Evolutionary conservation across 164 flowering plant species (phyloP).

Genomic region (Annona cherimola): DNA sequence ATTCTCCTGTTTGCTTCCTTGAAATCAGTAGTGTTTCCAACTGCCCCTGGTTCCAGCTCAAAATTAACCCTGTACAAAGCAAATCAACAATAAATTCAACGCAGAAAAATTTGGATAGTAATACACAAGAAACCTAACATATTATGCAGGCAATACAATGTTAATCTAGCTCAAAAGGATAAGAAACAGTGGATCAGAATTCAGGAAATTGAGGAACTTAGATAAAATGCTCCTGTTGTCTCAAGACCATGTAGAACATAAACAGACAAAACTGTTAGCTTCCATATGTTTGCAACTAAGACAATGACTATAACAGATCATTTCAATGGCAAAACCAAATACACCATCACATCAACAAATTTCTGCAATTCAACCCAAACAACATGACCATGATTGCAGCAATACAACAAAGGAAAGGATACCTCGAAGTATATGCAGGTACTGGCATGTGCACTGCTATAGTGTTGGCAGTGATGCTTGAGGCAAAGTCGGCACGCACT

Average conservation of each 20-base stretch:
- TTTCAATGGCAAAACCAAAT: not conserved
- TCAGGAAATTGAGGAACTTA: not conserved
- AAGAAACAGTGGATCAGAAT: not conserved
- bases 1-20: constrained; percentile 79
- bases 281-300: not conserved
- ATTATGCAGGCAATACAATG: not conserved
- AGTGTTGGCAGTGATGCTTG: constrained; percentile 80
- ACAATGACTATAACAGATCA: not conserved
- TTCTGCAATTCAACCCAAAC: not conserved
- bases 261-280: not conserved
- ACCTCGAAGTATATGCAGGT: constrained; percentile 84
- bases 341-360: not conserved
- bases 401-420: not conserved
- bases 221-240: not conserved
- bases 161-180: not conserved
- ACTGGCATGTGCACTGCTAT: constrained; percentile 74
- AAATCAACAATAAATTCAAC: not conserved
- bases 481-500: constrained; percentile 73
- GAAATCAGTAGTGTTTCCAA: constrained; percentile 87
- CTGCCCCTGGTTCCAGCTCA: constrained; percentile 87
- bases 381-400: not conserved
- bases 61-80: constrained; percentile 62
- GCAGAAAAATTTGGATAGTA: not conserved
- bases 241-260: not conserved
- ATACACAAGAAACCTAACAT: not conserved